Percentiles rank a stretch among this genome's conserved stretches.
Conservation (phyloP, 495 filamentous ascomycete species). For the Astrothelium subdiscretum region DNA sequence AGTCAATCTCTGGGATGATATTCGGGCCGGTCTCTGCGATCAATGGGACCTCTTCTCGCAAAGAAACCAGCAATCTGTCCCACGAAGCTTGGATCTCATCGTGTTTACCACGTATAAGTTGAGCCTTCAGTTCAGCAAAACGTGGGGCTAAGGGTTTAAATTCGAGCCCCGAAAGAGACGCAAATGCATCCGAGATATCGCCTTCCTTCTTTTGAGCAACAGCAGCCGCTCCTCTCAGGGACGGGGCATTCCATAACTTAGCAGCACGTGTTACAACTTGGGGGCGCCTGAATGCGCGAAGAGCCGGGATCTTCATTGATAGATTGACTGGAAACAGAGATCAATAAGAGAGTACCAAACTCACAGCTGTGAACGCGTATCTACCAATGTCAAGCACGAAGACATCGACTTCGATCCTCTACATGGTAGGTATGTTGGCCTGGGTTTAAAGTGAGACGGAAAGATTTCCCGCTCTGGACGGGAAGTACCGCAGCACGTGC, state of each 20-base stretch:
- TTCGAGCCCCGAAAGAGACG: conserved; percentile 58
- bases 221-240: conserved; percentile 11
- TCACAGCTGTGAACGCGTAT: not conserved
- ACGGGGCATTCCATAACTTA: not conserved
- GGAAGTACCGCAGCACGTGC: no score
- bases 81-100: conserved; percentile 51
- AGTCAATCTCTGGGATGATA: conserved; percentile 29
- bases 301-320: conserved; percentile 9
- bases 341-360: not conserved
- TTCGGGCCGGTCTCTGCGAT: conserved; percentile 34
- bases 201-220: conserved; percentile 35
- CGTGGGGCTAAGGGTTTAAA: conserved; percentile 54
- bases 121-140: conserved; percentile 63
- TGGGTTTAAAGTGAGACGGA: no score
- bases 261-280: not conserved
- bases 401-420: no score
- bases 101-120: conserved; percentile 52
- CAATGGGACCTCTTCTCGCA: conserved; percentile 43
- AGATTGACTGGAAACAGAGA: not conserved
- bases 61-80: conserved; percentile 49
- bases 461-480: no score
- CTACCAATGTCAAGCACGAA: no score
- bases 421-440: no score
- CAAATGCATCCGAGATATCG: conserved; percentile 77
- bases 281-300: conserved; percentile 3